These are phyloP conservation scores for Grigorovia humatica DNA, from an alignment of 805 yeast genomes.

Conservation along the genomic window DNA sequence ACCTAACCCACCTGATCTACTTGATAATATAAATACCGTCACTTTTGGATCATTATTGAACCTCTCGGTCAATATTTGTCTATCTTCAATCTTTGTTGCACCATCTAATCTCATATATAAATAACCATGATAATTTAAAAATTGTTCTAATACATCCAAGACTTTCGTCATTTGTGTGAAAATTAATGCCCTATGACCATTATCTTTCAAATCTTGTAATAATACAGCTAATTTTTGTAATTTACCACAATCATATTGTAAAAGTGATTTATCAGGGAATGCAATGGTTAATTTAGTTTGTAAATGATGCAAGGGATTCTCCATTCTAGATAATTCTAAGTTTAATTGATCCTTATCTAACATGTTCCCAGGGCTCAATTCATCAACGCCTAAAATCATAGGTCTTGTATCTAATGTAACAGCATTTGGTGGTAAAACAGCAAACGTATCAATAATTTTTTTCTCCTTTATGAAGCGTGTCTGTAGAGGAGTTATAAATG, in stretches of 20 bases:
- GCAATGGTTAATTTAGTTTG: conserved; percentile 86
- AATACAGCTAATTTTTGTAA: conserved; percentile 73
- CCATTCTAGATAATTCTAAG: conserved; percentile 12
- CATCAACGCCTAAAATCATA: conserved; percentile 18
- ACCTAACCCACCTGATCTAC: conserved; percentile 97
- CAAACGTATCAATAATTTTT: conserved; percentile 57
- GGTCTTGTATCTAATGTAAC: conserved; percentile 66
- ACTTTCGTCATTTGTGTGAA: conserved; percentile 98
- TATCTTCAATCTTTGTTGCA: conserved; percentile 92
- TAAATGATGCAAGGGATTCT: conserved; percentile 61
- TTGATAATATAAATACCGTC: conserved; percentile 84
- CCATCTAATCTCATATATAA: conserved; percentile 94
- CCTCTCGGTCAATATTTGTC: conserved; percentile 87
- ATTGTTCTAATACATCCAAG: conserved; percentile 84
- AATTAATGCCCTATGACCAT: conserved; percentile 88
- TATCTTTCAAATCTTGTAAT: conserved; percentile 64
- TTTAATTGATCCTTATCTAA: conserved; percentile 21
- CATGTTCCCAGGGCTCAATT: conserved; percentile 15
- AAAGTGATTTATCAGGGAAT: conserved; percentile 86
- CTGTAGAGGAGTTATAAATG: conserved; percentile 34
- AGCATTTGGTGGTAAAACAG: conserved; percentile 81
- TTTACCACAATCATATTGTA: conserved; percentile 96
- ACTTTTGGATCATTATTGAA: conserved; percentile 79
- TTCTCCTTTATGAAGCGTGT: conserved; percentile 33
- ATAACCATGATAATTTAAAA: conserved; percentile 88